Conservation (phyloP, 345 rosid species). For the Eutrema yunnanense region DNA sequence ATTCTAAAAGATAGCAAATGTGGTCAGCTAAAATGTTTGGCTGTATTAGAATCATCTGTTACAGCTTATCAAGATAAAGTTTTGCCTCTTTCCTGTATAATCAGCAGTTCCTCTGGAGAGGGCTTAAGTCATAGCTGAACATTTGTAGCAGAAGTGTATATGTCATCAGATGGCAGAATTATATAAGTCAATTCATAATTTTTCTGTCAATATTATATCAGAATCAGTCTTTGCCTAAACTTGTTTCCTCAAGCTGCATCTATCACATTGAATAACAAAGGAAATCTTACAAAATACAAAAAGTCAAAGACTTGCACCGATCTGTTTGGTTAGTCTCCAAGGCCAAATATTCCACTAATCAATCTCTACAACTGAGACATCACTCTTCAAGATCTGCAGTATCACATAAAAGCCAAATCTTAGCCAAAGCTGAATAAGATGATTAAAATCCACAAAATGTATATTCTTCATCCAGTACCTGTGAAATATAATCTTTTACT, state of each 20-base stretch:
- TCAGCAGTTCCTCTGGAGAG: slow-evolving; percentile 7
- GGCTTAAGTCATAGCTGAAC: slow-evolving; percentile 7
- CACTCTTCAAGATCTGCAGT: slow-evolving; percentile 55
- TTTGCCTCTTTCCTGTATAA: slow-evolving; percentile 11
- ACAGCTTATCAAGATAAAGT: slow-evolving; percentile 5
- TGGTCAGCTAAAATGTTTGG: slow-evolving; percentile 14
- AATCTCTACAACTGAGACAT: slow-evolving; percentile 32
- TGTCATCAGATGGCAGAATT: slow-evolving; percentile 14
- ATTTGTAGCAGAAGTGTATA: slow-evolving; percentile 19
- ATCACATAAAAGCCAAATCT: neutral
- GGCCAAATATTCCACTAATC: slow-evolving; percentile 14
- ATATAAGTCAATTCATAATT: slow-evolving; percentile 8
- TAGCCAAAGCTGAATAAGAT: neutral
- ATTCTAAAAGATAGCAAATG: neutral
- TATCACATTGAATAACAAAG: neutral
- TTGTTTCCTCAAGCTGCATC: neutral
- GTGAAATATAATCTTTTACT: slow-evolving; percentile 66
- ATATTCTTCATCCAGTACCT: slow-evolving; percentile 39
- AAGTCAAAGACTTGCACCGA: slow-evolving; percentile 1
- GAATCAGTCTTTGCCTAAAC: neutral
- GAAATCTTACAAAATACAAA: neutral
- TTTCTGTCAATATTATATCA: neutral
- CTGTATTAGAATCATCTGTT: neutral
- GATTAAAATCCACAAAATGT: neutral
- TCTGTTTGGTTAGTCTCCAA: neutral